phyloP scores from a whole-genome alignment of 805 yeast species.

The Candida insectalens region DNA sequence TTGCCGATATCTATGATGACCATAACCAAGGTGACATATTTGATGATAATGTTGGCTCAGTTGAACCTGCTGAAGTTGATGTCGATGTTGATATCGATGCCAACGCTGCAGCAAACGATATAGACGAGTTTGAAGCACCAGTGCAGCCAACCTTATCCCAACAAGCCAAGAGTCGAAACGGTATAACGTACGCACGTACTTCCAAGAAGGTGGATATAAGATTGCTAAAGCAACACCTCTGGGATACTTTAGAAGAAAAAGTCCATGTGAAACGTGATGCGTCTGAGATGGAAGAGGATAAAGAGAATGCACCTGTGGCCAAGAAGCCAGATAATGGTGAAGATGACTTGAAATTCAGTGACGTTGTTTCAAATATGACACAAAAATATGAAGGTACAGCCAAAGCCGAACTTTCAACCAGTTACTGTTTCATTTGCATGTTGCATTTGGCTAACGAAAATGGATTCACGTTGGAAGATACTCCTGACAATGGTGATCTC shows the following conservation, averaged over 20 bases:
- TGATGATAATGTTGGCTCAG: conserved; percentile 4
- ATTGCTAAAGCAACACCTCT: conserved; percentile 35
- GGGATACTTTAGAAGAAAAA: conserved; percentile 29
- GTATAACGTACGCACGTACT: conserved; percentile 32
- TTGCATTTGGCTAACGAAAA: conserved; percentile 42
- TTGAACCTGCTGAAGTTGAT: conserved; percentile 4
- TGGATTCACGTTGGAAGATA: conserved; percentile 30
- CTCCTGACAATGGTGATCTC: conserved; percentile 27
- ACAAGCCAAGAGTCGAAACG: background rate
- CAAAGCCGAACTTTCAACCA: conserved; percentile 34
- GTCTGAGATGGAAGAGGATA: conserved; percentile 17
- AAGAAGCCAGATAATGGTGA: background rate
- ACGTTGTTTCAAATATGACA: conserved; percentile 27
- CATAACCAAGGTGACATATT: conserved; percentile 9
- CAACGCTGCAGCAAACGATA: conserved; percentile 18
- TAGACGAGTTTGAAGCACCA: conserved; percentile 10
- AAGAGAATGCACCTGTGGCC: conserved; percentile 1
- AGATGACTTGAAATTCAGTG: conserved; percentile 18
- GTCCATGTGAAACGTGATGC: conserved; percentile 21
- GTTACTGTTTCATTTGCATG: conserved; percentile 41
- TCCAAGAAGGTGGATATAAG: conserved; percentile 41
- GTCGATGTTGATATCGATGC: conserved; percentile 16
- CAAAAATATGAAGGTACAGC: conserved; percentile 28
- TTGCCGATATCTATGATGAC: conserved; percentile 33
- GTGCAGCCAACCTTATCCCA: background rate